Conservation (phyloP, 1,284 basidiomycete genomes). For the Heliocybe sulcata region DNA sequence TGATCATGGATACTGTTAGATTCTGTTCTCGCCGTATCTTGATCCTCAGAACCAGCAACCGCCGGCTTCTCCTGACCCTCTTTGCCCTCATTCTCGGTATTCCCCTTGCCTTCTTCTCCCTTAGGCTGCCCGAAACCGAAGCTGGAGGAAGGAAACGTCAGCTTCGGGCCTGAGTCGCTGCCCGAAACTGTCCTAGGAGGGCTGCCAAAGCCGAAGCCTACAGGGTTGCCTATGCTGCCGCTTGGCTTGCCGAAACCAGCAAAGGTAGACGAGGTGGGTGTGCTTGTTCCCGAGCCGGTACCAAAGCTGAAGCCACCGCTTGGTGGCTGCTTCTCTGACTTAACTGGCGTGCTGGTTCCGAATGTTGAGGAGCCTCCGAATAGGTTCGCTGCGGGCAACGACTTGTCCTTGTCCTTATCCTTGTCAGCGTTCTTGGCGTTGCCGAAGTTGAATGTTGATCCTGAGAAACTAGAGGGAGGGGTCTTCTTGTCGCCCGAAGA, state of each 20-base stretch:
- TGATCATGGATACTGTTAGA: slow-evolving; percentile 41
- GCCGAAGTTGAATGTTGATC: not conserved
- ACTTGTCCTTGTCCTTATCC: not conserved
- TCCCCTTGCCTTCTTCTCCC: not conserved
- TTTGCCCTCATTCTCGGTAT: slow-evolving; percentile 2
- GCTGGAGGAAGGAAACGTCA: slow-evolving; percentile 1
- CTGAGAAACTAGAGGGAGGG: not conserved
- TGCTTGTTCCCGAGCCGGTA: not conserved
- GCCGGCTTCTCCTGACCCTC: slow-evolving; percentile 7
- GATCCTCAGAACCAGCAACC: slow-evolving; percentile 27
- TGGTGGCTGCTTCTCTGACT: not conserved
- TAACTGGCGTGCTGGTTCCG: not conserved
- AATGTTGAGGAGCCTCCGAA: not conserved
- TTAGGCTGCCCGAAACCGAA: slow-evolving; percentile 1
- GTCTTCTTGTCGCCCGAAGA: not conserved
- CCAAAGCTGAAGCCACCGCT: not conserved
- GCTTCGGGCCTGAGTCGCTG: slow-evolving; percentile 14
- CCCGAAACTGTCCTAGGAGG: slow-evolving; percentile 22
- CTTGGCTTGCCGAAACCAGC: slow-evolving; percentile 2
- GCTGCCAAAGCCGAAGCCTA: slow-evolving; percentile 49
- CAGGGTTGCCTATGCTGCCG: slow-evolving; percentile 48
- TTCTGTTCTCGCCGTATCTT: slow-evolving; percentile 6
- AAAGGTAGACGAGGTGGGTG: slow-evolving; percentile 2
- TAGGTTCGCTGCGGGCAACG: not conserved
- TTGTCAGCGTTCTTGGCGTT: no score